Evolutionary conservation across 352 stramenopile genomes (phyloP), one percentile per base, ranked within the genome.

Genomic region (Globisporangium carolinianum): DNA sequence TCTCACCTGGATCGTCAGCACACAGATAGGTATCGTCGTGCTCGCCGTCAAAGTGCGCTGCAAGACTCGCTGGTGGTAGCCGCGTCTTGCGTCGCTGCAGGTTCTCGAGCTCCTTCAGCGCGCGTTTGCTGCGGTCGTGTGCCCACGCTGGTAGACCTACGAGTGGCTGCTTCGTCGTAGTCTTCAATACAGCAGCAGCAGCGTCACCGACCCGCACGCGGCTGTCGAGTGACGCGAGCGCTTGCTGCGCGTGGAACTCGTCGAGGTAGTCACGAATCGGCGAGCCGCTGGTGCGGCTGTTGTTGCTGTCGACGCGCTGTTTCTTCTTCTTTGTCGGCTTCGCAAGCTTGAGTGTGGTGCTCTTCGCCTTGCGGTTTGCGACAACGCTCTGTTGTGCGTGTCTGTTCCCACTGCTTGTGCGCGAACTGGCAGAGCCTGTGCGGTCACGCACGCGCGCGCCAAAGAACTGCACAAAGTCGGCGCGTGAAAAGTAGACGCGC

Each of bases 41-140:
- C 2, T 47, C 42, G 12, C 42, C n/a, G 11, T 5, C n/a, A 17
- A 5, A n/a, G 45, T 46, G 0, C 17, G 50, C 5, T 39, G 24
- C 0, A 38, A 37, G 36, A 32, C 39, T 53, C 6, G 45, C 15
- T 49, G 42, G 51, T 4, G 32, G 58, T n/a, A 69, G 41, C 2
- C 58, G 66, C 8, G 56, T 55, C 37, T 43, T 48, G 38, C 46
- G 51, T 10, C 62, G 66, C 32, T 69, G 58, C 24, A 79, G 41
- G 9, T 51, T 62, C 18, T 88, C 71, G 17, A 91, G 66, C 48
- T 89, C 75, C 14, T 72, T 71, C 0, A 91, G 58, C 18, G 82
- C 82, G 7, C 79, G 69, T 51, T 91, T 91, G 58, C 77, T 89
- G 37, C 82, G 66, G 32, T 72, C 68, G 47, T 83, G 77, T 1